phyloP scores from a whole-genome alignment of 2,329 filamentous ascomycete species.

The Pseudogymnoascus sp. region DNA sequence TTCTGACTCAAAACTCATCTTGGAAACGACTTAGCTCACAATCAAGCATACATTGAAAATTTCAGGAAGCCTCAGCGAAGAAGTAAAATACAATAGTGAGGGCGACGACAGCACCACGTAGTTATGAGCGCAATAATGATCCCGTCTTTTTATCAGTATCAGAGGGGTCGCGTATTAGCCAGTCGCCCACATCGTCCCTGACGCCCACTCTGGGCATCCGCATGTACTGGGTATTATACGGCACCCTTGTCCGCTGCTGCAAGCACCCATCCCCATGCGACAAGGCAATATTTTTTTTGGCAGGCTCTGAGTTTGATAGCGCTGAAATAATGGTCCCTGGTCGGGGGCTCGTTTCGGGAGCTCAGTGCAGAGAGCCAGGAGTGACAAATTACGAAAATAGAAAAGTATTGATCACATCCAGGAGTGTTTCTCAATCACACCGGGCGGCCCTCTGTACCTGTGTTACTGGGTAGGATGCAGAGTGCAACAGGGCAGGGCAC shows the following conservation, averaged over 20 bases:
- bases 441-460: not conserved
- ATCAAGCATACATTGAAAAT: not conserved
- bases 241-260: not conserved
- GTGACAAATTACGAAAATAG: slow-evolving; percentile 2
- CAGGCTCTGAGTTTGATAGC: not conserved
- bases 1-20: not conserved
- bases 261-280: slow-evolving; percentile 1
- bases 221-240: not conserved
- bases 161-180: not conserved
- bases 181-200: not conserved
- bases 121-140: not conserved
- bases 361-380: not conserved
- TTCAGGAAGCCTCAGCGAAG: not conserved
- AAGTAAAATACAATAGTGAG: not conserved
- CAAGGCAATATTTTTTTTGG: slow-evolving; percentile 2
- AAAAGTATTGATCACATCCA: slow-evolving; percentile 1
- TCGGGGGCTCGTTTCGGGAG: not conserved
- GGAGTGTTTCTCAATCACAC: slow-evolving; percentile 5
- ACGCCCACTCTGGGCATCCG: not conserved
- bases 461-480: not conserved
- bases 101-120: slow-evolving; percentile 1
- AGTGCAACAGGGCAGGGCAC: not conserved
- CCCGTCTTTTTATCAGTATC: slow-evolving; percentile 1
- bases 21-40: not conserved
- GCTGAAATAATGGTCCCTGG: not conserved